These are phyloP conservation scores for Vitis riparia DNA, from an alignment of 164 flowering plant genomes.

Conservation along the genomic window DNA sequence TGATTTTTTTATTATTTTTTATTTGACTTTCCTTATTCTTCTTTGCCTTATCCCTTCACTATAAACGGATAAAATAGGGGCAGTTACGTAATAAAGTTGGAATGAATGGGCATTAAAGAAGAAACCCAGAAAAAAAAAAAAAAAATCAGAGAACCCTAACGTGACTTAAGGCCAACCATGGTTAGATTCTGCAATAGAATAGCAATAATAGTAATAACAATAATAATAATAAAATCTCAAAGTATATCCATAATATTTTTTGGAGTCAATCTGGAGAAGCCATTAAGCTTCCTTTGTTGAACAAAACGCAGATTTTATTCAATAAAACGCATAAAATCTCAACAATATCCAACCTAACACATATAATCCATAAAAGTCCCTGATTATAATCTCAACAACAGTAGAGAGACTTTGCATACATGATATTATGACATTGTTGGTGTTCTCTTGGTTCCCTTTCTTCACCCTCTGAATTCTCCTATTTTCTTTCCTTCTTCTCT, in stretches of 20 bases:
- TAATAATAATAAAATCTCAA: no score
- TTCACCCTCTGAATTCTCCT: no score
- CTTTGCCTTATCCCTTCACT: no score
- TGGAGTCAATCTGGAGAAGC: slow-evolving; percentile 5
- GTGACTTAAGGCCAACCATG: slow-evolving; percentile 15
- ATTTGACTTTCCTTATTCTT: no score
- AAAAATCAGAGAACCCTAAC: slow-evolving; percentile 7
- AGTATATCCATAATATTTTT: slow-evolving; percentile 9
- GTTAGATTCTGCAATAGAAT: slow-evolving; percentile 7
- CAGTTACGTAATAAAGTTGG: background rate
- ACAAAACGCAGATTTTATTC: slow-evolving; percentile 2
- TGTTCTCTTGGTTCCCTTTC: no score
- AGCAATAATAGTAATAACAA: no score
- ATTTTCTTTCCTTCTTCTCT: no score
- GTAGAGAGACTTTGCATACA: no score
- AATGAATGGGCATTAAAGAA: background rate
- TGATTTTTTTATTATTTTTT: no score
- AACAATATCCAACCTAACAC: slow-evolving; percentile 31
- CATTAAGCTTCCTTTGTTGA: slow-evolving; percentile 29
- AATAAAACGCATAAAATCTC: slow-evolving; percentile 1
- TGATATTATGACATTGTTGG: no score
- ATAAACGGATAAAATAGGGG: background rate
- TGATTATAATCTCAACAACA: no score
- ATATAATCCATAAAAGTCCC: no score
- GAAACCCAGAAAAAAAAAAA: background rate